Base-by-base conservation (phyloP, 1,284 basidiomycete species). In the Phellinidium pouzarii region DNA sequence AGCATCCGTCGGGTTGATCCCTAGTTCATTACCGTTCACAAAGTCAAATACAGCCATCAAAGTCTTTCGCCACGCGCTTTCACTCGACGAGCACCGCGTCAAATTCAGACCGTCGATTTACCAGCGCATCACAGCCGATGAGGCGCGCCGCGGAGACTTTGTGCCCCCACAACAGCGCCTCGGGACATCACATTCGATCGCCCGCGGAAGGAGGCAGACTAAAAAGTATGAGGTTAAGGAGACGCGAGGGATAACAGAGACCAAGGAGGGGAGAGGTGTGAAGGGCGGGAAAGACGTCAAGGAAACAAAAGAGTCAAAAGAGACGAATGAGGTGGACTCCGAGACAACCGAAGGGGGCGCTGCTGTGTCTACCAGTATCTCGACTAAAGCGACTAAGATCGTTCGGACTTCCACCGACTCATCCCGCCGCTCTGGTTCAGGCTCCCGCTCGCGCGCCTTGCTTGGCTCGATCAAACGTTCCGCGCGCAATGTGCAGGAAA, bases 41-140 rank as follows among this genome's bases (percentile, higher is more conserved):
- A 60, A 56, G 31, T 65, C 64, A 27, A 70, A 71, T 49, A 60
- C 59, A n/a, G 62, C 60, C 44, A 63, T 74, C 50, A 57, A 60
- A 1, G 58, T 61, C 43, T 71, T 74, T 52, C 61, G 72, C 8
- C 73, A 75, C 29, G 71, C 71, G 4, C 52, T 74, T 8, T 61
- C 71, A 0, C 65, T 75, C 14, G 73, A 75, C 56, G 73, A 75
- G 48, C 65, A 64, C 19, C 61, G 65, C 42, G 58, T 52, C 12
- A 51, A 53, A 38, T 63, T 62, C 54, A 56, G 46, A 25, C 53
- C 57, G 8, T 56, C 52, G 29, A 34, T 57, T 25, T 59, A 57
- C 51, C 20, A 52, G 46, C 41, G 26, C 8, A 53, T 50, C 45
- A 56, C 44, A 6, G 42, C 12, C 7, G 44, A 48, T 23, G 50